Evolutionary conservation across 1,284 basidiomycete genomes (phyloP).

Genomic region (Papiliotrema terrestris): DNA sequence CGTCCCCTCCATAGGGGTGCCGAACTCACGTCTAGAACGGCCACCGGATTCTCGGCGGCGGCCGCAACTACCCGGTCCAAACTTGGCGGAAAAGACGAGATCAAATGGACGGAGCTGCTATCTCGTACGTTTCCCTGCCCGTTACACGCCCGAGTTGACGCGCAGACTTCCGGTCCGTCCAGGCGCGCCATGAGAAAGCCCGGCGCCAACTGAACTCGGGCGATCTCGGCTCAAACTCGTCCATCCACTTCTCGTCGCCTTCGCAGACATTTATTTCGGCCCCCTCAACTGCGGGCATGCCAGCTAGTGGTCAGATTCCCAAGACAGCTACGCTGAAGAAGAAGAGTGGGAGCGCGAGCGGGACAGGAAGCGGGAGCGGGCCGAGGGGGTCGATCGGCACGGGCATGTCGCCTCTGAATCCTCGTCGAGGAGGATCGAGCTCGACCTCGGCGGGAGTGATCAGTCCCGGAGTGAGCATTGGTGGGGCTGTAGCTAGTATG

Average conservation of each 20-base stretch:
- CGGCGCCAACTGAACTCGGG: constrained; percentile 55
- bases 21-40: constrained; percentile 7
- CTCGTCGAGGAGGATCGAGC: constrained; percentile 25
- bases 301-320: constrained; percentile 7
- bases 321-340: constrained; percentile 24
- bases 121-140: constrained; percentile 51
- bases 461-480: constrained; percentile 27
- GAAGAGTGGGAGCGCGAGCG: constrained; percentile 12
- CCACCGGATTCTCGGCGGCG: constrained; percentile 33
- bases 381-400: neutral
- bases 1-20: constrained; percentile 4
- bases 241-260: constrained; percentile 38
- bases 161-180: constrained; percentile 69
- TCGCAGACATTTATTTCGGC: constrained; percentile 28
- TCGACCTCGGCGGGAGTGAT: constrained; percentile 3
- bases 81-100: constrained; percentile 69
- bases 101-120: constrained; percentile 90
- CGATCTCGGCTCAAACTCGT: constrained; percentile 26
- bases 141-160: neutral
- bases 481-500: constrained; percentile 46
- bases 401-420: constrained; percentile 44
- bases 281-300: constrained; percentile 8
- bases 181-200: constrained; percentile 80
- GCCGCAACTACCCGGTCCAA: constrained; percentile 64
- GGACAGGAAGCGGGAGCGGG: no score